phyloP scores from a whole-genome alignment of 2,329 filamentous ascomycete genomes.

The Trichoderma sp. region DNA sequence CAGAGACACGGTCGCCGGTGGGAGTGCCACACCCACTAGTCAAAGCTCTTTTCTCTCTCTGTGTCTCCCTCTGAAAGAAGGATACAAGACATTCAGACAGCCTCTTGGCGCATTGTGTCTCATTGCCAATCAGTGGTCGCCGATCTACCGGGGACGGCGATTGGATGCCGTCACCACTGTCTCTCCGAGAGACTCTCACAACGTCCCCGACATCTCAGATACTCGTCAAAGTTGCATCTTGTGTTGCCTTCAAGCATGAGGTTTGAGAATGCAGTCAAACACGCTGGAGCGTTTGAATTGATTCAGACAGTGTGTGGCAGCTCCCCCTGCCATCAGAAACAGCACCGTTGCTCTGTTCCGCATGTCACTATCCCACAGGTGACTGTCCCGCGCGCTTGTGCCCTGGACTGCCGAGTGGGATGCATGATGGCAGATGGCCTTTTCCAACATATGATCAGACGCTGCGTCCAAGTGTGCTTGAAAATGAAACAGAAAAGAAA shows the following conservation, averaged over 20 bases:
- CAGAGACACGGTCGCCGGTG: not conserved
- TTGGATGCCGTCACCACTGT: conserved; percentile 1
- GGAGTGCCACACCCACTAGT: not conserved
- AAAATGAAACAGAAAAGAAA: not conserved
- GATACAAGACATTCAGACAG: conserved; percentile 1
- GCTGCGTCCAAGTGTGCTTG: not conserved
- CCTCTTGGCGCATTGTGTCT: conserved; percentile 2
- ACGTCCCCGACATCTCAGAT: not conserved
- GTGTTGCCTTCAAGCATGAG: not conserved
- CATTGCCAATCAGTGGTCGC: not conserved
- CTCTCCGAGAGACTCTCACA: not conserved
- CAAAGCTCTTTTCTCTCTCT: not conserved
- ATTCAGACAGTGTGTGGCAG: not conserved
- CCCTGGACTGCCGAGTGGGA: not conserved
- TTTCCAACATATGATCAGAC: not conserved
- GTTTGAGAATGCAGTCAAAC: not conserved
- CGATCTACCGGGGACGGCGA: conserved; percentile 3
- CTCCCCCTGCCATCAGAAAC: not conserved
- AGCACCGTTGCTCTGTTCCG: not conserved
- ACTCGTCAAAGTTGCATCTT: not conserved
- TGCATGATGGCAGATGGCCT: not conserved
- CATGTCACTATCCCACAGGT: not conserved
- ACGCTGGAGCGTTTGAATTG: not conserved
- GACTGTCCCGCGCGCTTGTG: not conserved
- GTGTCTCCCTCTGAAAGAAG: not conserved